Evolutionary conservation across 441 rosid genomes (phyloP).

Genomic region (Melastoma candidum): DNA sequence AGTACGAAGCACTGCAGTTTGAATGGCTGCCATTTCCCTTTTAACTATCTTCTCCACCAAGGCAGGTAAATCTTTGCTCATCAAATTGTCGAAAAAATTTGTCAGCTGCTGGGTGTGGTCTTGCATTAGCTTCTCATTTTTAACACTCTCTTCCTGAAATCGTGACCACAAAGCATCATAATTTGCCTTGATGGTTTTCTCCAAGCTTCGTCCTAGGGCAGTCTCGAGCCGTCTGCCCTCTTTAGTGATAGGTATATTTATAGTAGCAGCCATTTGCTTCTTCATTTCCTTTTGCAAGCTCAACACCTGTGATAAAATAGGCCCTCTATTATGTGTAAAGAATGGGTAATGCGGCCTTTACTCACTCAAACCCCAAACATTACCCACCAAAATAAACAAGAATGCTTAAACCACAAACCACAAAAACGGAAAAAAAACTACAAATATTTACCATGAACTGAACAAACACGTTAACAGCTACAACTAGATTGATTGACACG

Average conservation of each 20-base stretch:
- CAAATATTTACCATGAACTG: no score
- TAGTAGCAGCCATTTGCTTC: conserved; percentile 55
- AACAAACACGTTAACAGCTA: no score
- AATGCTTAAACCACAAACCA: no score
- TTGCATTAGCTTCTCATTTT: conserved; percentile 51
- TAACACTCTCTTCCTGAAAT: conserved; percentile 64
- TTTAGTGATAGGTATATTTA: conserved; percentile 44
- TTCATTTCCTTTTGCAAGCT: conserved; percentile 73
- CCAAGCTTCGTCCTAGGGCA: conserved; percentile 58
- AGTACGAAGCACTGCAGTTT: conserved; percentile 48
- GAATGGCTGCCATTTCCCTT: conserved; percentile 56
- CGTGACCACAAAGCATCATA: conserved; percentile 82
- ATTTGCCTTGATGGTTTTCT: conserved; percentile 61
- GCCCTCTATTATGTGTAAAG: conserved; percentile 13
- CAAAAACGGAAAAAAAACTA: no score
- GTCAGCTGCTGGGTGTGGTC: conserved; percentile 54
- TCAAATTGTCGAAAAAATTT: conserved; percentile 38
- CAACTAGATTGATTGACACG: no score
- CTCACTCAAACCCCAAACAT: no score
- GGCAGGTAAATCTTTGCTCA: conserved; percentile 58
- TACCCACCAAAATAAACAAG: no score
- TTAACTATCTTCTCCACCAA: conserved; percentile 61
- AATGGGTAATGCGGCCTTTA: not conserved
- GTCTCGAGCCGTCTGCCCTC: conserved; percentile 80
- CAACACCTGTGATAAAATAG: conserved; percentile 32